Percentiles rank a stretch among this genome's conserved stretches.
Conservation (phyloP, 2,329 filamentous ascomycete genomes). For the Daldinia sp. region DNA sequence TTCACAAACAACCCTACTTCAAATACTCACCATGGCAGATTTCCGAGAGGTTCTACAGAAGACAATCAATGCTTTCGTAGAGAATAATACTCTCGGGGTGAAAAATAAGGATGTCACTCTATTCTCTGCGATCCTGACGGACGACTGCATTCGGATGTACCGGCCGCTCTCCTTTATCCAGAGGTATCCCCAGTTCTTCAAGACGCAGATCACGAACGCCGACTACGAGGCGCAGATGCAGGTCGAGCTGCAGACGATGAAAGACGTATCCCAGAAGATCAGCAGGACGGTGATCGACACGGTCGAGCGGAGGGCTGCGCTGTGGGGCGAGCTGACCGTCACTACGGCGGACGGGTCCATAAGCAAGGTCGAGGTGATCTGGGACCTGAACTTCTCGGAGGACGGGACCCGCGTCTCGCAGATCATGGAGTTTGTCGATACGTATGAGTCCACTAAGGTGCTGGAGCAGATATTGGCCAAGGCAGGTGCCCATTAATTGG, state of each 20-base stretch:
- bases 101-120: neutral
- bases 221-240: slow-evolving; percentile 4
- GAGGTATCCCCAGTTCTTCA: slow-evolving; percentile 3
- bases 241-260: neutral
- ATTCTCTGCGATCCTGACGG: slow-evolving; percentile 2
- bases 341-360: neutral
- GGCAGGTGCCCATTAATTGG: neutral
- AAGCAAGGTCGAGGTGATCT: neutral
- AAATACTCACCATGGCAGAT: neutral
- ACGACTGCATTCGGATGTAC: slow-evolving; percentile 1
- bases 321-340: neutral
- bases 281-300: slow-evolving; percentile 1
- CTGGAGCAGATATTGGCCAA: neutral
- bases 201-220: neutral
- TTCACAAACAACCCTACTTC: neutral
- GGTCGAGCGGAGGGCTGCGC: neutral
- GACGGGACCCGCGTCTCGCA: neutral
- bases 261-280: neutral
- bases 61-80: neutral
- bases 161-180: neutral
- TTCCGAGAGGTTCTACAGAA: neutral
- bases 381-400: slow-evolving; percentile 1
- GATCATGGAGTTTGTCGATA: neutral
- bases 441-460: neutral
- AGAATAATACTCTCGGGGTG: slow-evolving; percentile 2